Percentiles rank a stretch among this genome's conserved stretches.
These are phyloP conservation scores for Blastobotrys buckinghamii DNA, from an alignment of 1,139 yeast genomes.

Conservation along the genomic window DNA sequence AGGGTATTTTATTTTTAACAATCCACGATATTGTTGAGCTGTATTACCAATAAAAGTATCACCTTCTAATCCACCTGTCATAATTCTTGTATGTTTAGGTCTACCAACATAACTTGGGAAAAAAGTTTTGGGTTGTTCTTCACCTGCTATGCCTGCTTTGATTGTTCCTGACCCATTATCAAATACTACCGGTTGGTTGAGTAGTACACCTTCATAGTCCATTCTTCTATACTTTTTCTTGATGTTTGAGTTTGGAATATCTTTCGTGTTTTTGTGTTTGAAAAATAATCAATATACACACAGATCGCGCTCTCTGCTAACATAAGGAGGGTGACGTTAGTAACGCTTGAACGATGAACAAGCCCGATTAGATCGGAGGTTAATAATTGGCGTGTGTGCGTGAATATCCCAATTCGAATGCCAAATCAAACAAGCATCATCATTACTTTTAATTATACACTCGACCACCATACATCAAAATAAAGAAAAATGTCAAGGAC, in stretches of 20 bases:
- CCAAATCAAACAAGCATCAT: too few relatives aligned
- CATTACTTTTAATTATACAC: too few relatives aligned
- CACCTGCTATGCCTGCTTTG: slow-evolving; percentile 93
- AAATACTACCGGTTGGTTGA: slow-evolving; percentile 84
- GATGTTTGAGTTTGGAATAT: background rate
- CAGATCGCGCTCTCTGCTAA: too few relatives aligned
- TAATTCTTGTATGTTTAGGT: slow-evolving; percentile 75
- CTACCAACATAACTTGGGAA: slow-evolving; percentile 60
- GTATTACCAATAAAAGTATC: slow-evolving; percentile 63
- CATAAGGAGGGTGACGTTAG: too few relatives aligned
- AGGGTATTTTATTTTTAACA: slow-evolving; percentile 65
- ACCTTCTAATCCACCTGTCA: slow-evolving; percentile 73
- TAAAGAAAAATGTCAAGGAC: slow-evolving; percentile 8
- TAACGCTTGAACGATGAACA: too few relatives aligned
- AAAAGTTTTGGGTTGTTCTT: slow-evolving; percentile 64
- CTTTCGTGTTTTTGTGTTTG: slow-evolving; percentile 2
- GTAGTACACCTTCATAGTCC: slow-evolving; percentile 35
- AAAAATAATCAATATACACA: background rate
- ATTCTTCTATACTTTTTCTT: slow-evolving; percentile 15
- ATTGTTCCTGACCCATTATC: slow-evolving; percentile 91
- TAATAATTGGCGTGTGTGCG: too few relatives aligned
- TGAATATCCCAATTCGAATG: too few relatives aligned
- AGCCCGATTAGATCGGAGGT: too few relatives aligned
- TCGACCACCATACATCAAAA: too few relatives aligned
- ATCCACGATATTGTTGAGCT: slow-evolving; percentile 73